Evolutionary conservation across 192 early-diverging fungal genomes (phyloP).

Genomic region (Ambispora gerdemannii): DNA sequence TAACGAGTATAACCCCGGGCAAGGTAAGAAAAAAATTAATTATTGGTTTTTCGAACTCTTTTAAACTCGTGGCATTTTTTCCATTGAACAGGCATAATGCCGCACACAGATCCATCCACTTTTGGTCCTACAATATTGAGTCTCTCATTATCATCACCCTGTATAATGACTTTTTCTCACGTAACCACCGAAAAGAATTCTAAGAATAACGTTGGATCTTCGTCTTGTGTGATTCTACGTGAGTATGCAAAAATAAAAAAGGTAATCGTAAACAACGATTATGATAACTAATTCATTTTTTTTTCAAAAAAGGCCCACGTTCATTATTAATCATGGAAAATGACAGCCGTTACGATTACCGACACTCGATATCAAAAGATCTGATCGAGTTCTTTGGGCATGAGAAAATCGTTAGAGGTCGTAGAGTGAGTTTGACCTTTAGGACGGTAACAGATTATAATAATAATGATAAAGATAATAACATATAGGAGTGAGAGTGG

Average conservation of each 20-base stretch:
- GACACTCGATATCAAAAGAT: slow-evolving; percentile 68
- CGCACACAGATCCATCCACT: slow-evolving; percentile 47
- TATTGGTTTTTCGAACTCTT: background rate
- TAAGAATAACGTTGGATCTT: slow-evolving; percentile 43
- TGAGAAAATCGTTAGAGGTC: slow-evolving; percentile 47
- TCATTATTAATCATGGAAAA: slow-evolving; percentile 58
- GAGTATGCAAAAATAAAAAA: background rate
- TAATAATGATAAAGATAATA: background rate
- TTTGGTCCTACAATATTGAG: slow-evolving; percentile 63
- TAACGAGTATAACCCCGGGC: slow-evolving; percentile 67
- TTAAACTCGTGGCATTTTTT: background rate
- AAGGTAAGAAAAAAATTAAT: slow-evolving; percentile 44
- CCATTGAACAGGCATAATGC: slow-evolving; percentile 36
- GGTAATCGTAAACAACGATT: background rate
- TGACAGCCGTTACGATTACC: slow-evolving; percentile 55
- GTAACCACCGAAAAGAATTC: slow-evolving; percentile 28
- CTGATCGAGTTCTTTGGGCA: slow-evolving; percentile 42
- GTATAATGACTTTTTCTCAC: slow-evolving; percentile 62
- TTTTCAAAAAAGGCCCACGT: slow-evolving; percentile 44
- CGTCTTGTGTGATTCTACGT: background rate
- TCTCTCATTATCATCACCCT: slow-evolving; percentile 59
- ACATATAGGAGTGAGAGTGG: background rate
- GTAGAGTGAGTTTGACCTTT: slow-evolving; percentile 63
- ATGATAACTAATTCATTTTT: background rate
- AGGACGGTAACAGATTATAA: background rate